Evolutionary conservation across 164 flowering plant species (phyloP).

Genomic region (Vitis vinifera): ASM3070453v1 NC_081807.1:1575001-1575500

Average conservation of each 20-base stretch:
- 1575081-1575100: no score
- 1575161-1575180: not conserved
- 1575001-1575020: not conserved
- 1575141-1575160: not conserved
- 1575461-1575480: not conserved
- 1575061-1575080: no score
- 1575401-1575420: not conserved
- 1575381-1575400: not conserved
- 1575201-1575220: not conserved
- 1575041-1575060: not conserved
- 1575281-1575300: not conserved
- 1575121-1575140: no score
- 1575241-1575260: not conserved
- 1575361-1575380: not conserved
- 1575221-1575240: not conserved
- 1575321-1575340: slow-evolving; percentile 6
- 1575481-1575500: slow-evolving; percentile 1
- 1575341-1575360: slow-evolving; percentile 4
- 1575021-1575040: not conserved
- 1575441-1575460: not conserved
- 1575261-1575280: not conserved
- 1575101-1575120: no score
- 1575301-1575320: not conserved
- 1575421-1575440: not conserved
- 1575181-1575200: not conserved